Conservation (phyloP, 2,329 filamentous ascomycete genomes). For the Fusarium lyarnte region DNA sequence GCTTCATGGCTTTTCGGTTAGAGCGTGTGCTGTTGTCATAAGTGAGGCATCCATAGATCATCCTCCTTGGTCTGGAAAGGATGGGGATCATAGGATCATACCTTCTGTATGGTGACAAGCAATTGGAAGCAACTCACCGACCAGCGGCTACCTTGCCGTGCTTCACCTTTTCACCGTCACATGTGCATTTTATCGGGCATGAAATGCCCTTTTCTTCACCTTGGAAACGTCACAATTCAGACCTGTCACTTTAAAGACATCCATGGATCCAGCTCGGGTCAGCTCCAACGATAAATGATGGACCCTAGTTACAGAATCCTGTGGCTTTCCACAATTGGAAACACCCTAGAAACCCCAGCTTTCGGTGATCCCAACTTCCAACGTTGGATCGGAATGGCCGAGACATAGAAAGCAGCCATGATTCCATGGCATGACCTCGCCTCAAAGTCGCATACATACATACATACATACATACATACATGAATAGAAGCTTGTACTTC, state of each 20-base stretch:
- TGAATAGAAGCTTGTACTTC: not conserved
- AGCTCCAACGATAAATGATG: not conserved
- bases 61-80: not conserved
- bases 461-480: conserved; percentile 21
- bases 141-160: not conserved
- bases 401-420: conserved; percentile 3
- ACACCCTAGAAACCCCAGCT: conserved; percentile 29
- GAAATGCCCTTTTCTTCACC: conserved; percentile 1
- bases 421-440: conserved; percentile 18
- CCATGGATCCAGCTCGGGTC: conserved; percentile 13
- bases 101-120: not conserved
- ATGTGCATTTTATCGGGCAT: not conserved
- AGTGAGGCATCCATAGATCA: not conserved
- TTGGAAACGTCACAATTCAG: conserved; percentile 31
- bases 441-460: conserved; percentile 16
- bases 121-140: not conserved
- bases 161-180: conserved; percentile 11
- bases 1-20: conserved; percentile 14
- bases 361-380: conserved; percentile 5
- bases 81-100: not conserved
- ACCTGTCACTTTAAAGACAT: conserved; percentile 16
- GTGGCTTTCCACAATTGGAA: conserved; percentile 22
- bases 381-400: conserved; percentile 8
- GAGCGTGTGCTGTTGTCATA: not conserved
- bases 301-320: conserved; percentile 16